Evolutionary conservation across 305 asterid genomes (phyloP).

Genomic region (Fraxinus albicans): DNA sequence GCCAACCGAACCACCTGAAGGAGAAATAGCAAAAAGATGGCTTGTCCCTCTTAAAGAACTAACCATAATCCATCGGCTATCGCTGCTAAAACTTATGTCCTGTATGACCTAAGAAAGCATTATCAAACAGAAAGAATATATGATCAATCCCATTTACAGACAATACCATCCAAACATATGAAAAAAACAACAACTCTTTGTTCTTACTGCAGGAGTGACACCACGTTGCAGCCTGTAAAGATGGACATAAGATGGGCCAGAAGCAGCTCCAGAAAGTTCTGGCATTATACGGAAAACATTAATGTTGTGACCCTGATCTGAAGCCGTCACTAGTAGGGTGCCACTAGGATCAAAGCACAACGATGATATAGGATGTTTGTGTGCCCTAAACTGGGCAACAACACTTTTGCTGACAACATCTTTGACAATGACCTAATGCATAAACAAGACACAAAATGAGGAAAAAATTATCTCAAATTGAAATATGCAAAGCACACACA

Average conservation of each 20-base stretch:
- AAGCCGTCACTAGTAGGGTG: slow-evolving; percentile 82
- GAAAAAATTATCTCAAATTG: background rate
- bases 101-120: slow-evolving; percentile 71
- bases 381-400: slow-evolving; percentile 89
- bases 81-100: slow-evolving; percentile 85
- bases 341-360: slow-evolving; percentile 93
- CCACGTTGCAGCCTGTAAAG: slow-evolving; percentile 93
- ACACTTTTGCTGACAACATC: slow-evolving; percentile 67
- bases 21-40: slow-evolving; percentile 83
- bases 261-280: slow-evolving; percentile 39
- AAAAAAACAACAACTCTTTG: slow-evolving; percentile 1
- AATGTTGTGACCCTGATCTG: slow-evolving; percentile 89
- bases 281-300: slow-evolving; percentile 83
- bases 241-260: slow-evolving; percentile 62
- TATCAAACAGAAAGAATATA: background rate
- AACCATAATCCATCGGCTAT: slow-evolving; percentile 79
- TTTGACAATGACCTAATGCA: slow-evolving; percentile 78
- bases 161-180: background rate
- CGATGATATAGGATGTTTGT: slow-evolving; percentile 80
- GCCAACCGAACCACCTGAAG: slow-evolving; percentile 60
- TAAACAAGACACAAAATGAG: slow-evolving; percentile 13
- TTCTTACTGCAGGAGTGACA: slow-evolving; percentile 83
- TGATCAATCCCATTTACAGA: background rate
- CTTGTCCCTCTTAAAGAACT: slow-evolving; percentile 90
- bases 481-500: background rate